These are phyloP conservation scores for Daldinia bambusicola DNA, from an alignment of 495 filamentous ascomycete genomes.

Conservation along the genomic window DNA sequence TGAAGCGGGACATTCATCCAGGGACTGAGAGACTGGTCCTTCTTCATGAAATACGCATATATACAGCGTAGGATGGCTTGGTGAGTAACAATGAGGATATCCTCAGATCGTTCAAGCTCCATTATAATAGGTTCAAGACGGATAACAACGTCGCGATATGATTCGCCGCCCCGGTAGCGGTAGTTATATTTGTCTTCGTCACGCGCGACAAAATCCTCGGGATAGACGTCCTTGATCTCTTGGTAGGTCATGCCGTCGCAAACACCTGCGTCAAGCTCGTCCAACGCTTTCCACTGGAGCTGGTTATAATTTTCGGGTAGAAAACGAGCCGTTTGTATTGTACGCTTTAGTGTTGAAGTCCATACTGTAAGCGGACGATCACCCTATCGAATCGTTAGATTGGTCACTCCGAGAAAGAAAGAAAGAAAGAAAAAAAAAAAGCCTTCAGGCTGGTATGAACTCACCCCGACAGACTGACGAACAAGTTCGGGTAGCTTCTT, in stretches of 20 bases:
- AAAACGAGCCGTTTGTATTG: constrained; percentile 87
- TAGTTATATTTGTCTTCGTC: constrained; percentile 99
- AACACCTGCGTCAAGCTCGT: constrained; percentile 95
- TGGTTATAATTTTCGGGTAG: constrained; percentile 82
- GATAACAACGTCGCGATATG: constrained; percentile 97
- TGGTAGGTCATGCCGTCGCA: constrained; percentile 96
- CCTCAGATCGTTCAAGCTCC: constrained; percentile 94
- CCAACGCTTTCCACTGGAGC: constrained; percentile 97
- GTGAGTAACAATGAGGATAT: constrained; percentile 97
- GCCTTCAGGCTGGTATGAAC: constrained; percentile 30
- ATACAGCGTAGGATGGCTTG: constrained; percentile 97
- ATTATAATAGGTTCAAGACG: constrained; percentile 99
- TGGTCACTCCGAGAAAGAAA: background rate
- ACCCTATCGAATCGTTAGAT: constrained; percentile 48
- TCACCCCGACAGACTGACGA: constrained; percentile 77
- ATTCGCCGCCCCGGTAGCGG: constrained; percentile 95
- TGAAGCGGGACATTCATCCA: constrained; percentile 95
- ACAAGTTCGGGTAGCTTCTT: constrained; percentile 82
- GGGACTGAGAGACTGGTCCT: constrained; percentile 89
- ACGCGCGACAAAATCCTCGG: constrained; percentile 91
- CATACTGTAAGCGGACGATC: constrained; percentile 90
- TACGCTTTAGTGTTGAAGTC: constrained; percentile 94
- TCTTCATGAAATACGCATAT: constrained; percentile 98
- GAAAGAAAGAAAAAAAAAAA: background rate
- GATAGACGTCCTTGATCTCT: constrained; percentile 88